A percentile compares a stretch with the other conserved stretches of the same genome.
Evolutionary conservation across 2,329 filamentous ascomycete species (phyloP).

Genomic region (Trichophaea hybrida): DNA sequence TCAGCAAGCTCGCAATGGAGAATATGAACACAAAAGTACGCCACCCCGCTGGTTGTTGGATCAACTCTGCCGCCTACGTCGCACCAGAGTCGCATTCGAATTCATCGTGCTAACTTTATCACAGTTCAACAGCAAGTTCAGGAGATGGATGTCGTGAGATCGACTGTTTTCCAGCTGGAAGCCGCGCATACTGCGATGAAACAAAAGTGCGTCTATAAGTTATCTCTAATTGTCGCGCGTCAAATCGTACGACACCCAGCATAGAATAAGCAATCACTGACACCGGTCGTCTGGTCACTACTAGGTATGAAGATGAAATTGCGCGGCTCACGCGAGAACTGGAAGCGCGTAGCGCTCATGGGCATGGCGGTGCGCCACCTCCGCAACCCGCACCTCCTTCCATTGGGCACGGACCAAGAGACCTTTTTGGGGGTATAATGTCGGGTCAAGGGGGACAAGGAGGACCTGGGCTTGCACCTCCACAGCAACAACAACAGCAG

Average conservation of each 20-base stretch:
- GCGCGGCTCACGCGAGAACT: slow-evolving; percentile 74
- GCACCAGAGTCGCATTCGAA: background rate
- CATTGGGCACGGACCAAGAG: slow-evolving; percentile 74
- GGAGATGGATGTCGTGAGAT: slow-evolving; percentile 85
- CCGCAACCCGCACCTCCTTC: slow-evolving; percentile 69
- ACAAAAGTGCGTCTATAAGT: slow-evolving; percentile 54
- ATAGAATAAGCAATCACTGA: slow-evolving; percentile 2
- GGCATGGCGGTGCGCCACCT: slow-evolving; percentile 47
- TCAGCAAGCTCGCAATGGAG: slow-evolving; percentile 64
- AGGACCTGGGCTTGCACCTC: slow-evolving; percentile 68
- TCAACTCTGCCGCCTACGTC: background rate
- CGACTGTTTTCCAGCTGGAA: slow-evolving; percentile 88
- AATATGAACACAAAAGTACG: slow-evolving; percentile 90
- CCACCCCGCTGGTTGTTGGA: slow-evolving; percentile 27
- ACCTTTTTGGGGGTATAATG: slow-evolving; percentile 93
- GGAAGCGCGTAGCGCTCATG: slow-evolving; percentile 47
- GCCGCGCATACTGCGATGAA: slow-evolving; percentile 79
- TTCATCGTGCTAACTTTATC: slow-evolving; percentile 25
- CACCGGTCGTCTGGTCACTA: background rate
- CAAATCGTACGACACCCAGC: background rate
- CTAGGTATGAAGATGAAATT: slow-evolving; percentile 87
- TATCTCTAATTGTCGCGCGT: slow-evolving; percentile 18
- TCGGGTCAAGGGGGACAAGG: slow-evolving; percentile 69
- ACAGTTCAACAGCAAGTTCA: slow-evolving; percentile 79
- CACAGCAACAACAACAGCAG: slow-evolving; percentile 50